Conservation (phyloP, 352 stramenopile genomes). For the Phytophthora syringae region DNA sequence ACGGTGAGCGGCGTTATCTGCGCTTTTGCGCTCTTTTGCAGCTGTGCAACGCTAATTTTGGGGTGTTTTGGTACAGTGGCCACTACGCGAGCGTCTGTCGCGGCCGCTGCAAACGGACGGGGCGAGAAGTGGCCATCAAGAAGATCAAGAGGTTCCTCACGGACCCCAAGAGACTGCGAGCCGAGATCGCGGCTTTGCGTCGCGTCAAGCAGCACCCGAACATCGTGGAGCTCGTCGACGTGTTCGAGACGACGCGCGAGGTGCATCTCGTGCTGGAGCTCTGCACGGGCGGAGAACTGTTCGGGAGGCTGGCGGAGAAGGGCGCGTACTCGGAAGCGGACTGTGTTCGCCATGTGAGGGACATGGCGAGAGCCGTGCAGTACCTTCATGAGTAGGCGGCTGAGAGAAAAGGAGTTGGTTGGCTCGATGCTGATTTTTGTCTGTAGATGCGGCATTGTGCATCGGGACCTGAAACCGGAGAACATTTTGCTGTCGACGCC, state of each 20-base stretch:
- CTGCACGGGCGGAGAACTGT: conserved; percentile 85
- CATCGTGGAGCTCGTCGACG: conserved; percentile 82
- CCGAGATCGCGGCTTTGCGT: conserved; percentile 70
- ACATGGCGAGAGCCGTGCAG: conserved; percentile 73
- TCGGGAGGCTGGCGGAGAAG: conserved; percentile 80
- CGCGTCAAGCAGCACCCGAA: conserved; percentile 70
- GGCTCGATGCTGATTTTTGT: no score
- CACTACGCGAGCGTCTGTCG: conserved; percentile 77
- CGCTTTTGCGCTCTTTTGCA: conserved; percentile 2
- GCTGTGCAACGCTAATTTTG: not conserved
- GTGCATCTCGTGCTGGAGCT: conserved; percentile 83
- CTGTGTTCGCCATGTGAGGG: conserved; percentile 72
- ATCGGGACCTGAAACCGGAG: conserved; percentile 86
- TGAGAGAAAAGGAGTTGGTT: no score
- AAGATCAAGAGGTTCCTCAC: conserved; percentile 87
- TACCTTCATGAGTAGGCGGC: conserved; percentile 72
- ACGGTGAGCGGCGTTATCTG: conserved; percentile 31
- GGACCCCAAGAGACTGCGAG: conserved; percentile 64
- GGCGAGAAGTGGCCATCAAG: conserved; percentile 74
- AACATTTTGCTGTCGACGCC: conserved; percentile 82
- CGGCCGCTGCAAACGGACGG: conserved; percentile 56
- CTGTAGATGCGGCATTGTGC: conserved; percentile 73
- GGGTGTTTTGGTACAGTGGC: conserved; percentile 35
- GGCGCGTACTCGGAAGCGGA: conserved; percentile 85
- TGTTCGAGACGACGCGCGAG: conserved; percentile 81